These are phyloP conservation scores for Phoma sp. DNA, from an alignment of 2,329 filamentous ascomycete species.

Conservation along the genomic window DNA sequence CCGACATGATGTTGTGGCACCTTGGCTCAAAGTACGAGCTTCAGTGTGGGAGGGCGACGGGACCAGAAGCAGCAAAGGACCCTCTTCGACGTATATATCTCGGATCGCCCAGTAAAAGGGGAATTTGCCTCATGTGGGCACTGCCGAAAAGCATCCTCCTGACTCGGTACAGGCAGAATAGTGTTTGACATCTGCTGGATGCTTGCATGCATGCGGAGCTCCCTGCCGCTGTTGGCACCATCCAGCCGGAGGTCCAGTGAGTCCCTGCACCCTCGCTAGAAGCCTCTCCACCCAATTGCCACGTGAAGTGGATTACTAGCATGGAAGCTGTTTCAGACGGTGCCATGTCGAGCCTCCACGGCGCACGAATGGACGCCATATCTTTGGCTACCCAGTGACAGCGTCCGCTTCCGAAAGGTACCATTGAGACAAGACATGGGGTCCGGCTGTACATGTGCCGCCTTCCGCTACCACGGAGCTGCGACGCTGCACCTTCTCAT, in stretches of 20 bases:
- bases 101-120: slow-evolving; percentile 7
- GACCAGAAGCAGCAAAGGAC: not conserved
- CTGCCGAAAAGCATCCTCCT: slow-evolving; percentile 5
- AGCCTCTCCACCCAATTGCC: not conserved
- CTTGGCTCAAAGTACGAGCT: slow-evolving; percentile 11
- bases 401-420: slow-evolving; percentile 6
- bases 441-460: not conserved
- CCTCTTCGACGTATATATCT: slow-evolving; percentile 8
- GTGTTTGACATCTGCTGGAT: slow-evolving; percentile 11
- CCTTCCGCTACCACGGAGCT: not conserved
- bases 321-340: slow-evolving; percentile 7
- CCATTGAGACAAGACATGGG: not conserved
- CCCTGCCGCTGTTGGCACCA: slow-evolving; percentile 15
- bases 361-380: not conserved
- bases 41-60: not conserved
- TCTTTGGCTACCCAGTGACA: not conserved
- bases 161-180: slow-evolving; percentile 9
- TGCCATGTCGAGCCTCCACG: not conserved
- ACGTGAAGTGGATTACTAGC: slow-evolving; percentile 5
- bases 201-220: slow-evolving; percentile 14
- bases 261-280: slow-evolving; percentile 9
- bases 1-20: slow-evolving; percentile 23
- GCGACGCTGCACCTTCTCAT: not conserved
- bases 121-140: slow-evolving; percentile 12
- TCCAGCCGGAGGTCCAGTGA: slow-evolving; percentile 3